Evolutionary conservation across 257 asterid species (phyloP).

Genomic region (Solanum gracilifrons): DNA sequence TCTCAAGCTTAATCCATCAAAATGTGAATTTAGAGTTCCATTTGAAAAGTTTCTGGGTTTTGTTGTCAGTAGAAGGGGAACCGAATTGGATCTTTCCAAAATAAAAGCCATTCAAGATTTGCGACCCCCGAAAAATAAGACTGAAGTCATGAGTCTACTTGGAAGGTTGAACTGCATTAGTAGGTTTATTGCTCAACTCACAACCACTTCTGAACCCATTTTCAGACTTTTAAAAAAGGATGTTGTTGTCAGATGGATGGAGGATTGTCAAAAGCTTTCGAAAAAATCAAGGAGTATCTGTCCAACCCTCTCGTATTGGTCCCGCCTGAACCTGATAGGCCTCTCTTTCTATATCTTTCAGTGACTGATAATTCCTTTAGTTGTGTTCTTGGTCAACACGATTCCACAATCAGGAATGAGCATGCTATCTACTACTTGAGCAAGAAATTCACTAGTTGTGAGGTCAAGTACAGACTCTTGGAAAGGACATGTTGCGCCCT

Average conservation of each 20-base stretch:
- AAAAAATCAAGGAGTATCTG: neutral
- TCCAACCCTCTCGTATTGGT: neutral
- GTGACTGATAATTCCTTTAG: neutral
- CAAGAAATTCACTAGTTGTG: neutral
- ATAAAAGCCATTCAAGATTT: neutral
- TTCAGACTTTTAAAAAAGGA: neutral
- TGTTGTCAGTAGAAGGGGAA: neutral
- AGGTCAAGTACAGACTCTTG: neutral
- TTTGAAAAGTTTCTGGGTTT: neutral
- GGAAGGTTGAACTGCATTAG: neutral
- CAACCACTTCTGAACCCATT: neutral
- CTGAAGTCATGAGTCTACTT: neutral
- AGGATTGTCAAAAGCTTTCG: neutral
- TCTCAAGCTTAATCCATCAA: too few relatives aligned
- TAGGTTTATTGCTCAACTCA: neutral
- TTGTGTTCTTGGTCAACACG: neutral
- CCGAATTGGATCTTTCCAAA: neutral
- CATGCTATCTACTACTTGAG: neutral
- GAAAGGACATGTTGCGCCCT: neutral
- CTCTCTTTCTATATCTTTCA: neutral
- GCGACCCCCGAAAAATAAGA: too few relatives aligned
- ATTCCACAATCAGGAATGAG: neutral
- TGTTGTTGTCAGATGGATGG: neutral
- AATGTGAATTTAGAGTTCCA: too few relatives aligned
- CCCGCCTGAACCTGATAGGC: neutral